Evolutionary conservation across 2,329 filamentous ascomycete species (phyloP).

Genomic region (Nannizzia gypsea): DNA sequence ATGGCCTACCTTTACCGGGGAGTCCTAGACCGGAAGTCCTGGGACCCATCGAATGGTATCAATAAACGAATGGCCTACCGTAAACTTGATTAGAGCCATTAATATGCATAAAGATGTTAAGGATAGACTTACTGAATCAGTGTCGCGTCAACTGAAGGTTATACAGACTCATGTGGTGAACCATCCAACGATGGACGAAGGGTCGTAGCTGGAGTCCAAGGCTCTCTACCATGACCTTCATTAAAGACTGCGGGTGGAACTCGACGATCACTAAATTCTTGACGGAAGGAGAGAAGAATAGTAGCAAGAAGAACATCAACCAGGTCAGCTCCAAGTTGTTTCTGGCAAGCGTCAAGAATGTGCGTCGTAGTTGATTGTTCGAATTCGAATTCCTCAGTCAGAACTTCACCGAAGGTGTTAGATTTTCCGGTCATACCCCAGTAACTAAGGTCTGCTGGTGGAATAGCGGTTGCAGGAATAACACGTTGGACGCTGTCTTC

Average conservation of each 20-base stretch:
- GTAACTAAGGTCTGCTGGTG: slow-evolving; percentile 23
- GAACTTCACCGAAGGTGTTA: slow-evolving; percentile 27
- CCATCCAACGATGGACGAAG: slow-evolving; percentile 40
- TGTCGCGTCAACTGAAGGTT: slow-evolving; percentile 17
- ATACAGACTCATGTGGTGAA: slow-evolving; percentile 39
- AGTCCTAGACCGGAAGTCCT: slow-evolving; percentile 28
- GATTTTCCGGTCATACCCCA: slow-evolving; percentile 26
- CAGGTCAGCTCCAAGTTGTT: slow-evolving; percentile 25
- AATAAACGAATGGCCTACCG: slow-evolving; percentile 16
- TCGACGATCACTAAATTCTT: slow-evolving; percentile 31
- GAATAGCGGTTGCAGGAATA: slow-evolving; percentile 21
- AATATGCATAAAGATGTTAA: slow-evolving; percentile 15
- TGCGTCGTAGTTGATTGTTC: slow-evolving; percentile 22
- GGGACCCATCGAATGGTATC: slow-evolving; percentile 29
- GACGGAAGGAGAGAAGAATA: slow-evolving; percentile 34
- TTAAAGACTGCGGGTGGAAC: slow-evolving; percentile 36
- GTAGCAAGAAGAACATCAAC: slow-evolving; percentile 29
- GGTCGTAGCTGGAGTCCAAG: slow-evolving; percentile 34
- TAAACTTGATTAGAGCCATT: neutral
- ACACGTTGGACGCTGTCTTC: slow-evolving; percentile 6
- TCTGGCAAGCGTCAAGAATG: slow-evolving; percentile 23
- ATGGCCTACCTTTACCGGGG: slow-evolving; percentile 23
- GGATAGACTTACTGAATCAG: slow-evolving; percentile 1
- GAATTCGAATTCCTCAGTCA: slow-evolving; percentile 25
- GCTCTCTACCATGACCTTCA: slow-evolving; percentile 40